These are phyloP conservation scores for Avicennia marina DNA, from an alignment of 257 asterid species.

Conservation along the genomic window DNA sequence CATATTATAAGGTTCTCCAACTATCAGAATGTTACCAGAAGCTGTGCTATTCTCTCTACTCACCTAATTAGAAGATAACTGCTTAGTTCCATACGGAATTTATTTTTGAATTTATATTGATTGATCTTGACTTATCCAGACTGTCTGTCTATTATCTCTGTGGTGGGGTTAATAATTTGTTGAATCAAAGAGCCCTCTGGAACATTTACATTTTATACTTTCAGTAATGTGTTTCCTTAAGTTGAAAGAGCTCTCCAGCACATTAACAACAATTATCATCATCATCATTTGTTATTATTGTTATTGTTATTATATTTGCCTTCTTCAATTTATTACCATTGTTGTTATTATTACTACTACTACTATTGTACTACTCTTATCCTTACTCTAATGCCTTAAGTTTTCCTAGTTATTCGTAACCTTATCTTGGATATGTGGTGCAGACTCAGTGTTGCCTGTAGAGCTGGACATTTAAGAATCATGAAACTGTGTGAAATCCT, in stretches of 20 bases:
- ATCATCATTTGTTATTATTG: neutral
- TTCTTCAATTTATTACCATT: too few species aligned
- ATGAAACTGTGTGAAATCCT: neutral
- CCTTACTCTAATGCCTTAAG: too few species aligned
- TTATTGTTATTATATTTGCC: too few species aligned
- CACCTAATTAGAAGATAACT: constrained; percentile 2
- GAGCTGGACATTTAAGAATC: neutral
- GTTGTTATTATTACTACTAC: too few species aligned
- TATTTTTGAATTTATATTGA: neutral
- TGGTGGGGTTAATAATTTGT: neutral
- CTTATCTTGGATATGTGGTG: neutral
- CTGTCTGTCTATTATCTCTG: neutral
- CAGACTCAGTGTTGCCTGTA: neutral
- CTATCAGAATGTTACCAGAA: constrained; percentile 1
- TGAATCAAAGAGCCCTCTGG: neutral
- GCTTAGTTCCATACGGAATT: neutral
- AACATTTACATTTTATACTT: neutral
- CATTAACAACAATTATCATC: too few species aligned
- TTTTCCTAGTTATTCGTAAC: neutral
- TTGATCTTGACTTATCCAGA: neutral
- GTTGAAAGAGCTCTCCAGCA: too few species aligned
- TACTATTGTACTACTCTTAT: too few species aligned
- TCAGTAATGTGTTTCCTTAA: too few species aligned
- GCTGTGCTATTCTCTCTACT: neutral
- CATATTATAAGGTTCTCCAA: neutral